These are phyloP conservation scores for Camellia oleifera DNA, from an alignment of 179 eudicot species.

Conservation along the genomic window DNA sequence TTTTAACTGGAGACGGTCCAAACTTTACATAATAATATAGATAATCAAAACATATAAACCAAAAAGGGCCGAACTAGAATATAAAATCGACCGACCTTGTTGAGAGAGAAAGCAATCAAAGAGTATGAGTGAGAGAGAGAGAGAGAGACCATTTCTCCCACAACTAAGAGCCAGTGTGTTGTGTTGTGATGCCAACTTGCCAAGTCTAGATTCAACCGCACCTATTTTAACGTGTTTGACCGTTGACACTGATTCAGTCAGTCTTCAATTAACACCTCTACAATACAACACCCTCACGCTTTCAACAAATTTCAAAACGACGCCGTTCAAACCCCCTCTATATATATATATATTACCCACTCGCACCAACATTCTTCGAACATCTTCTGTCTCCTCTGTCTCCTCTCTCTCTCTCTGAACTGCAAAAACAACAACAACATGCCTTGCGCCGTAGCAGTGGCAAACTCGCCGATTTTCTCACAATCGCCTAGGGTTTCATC, in stretches of 20 bases:
- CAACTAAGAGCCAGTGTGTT: background rate
- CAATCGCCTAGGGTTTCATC: constrained; percentile 31
- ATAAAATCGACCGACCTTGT: background rate
- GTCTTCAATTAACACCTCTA: too few species aligned
- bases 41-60: too few species aligned
- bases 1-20: too few species aligned
- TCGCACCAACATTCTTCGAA: background rate
- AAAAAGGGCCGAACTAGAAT: too few species aligned
- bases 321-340: too few species aligned
- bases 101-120: too few species aligned
- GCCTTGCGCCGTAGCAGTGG: constrained; percentile 31
- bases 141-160: background rate
- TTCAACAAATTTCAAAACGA: too few species aligned
- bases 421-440: constrained; percentile 4
- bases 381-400: too few species aligned
- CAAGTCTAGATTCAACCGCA: background rate
- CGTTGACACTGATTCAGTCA: constrained; percentile 21
- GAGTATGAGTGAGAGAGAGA: too few species aligned
- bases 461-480: constrained; percentile 36
- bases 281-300: too few species aligned
- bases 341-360: background rate
- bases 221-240: constrained; percentile 24
- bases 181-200: background rate
- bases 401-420: background rate
- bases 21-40: too few species aligned